Conservation (phyloP, 441 rosid genomes). For the Populus hybrid region DNA sequence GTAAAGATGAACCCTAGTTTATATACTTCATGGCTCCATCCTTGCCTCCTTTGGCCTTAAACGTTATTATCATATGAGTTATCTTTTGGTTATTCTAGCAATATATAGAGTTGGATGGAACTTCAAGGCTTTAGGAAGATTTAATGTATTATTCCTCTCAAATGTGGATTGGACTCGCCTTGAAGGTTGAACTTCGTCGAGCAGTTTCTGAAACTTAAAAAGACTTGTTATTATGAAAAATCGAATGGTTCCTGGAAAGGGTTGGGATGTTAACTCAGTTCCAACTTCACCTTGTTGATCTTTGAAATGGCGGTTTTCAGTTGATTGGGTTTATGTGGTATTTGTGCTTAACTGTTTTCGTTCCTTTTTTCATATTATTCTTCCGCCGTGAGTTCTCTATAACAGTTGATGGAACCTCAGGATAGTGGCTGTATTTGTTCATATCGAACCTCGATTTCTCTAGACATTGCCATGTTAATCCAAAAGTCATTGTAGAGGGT, state of each 20-base stretch:
- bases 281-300: neutral
- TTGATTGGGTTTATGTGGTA: neutral
- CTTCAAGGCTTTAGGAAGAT: slow-evolving; percentile 33
- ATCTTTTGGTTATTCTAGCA: slow-evolving; percentile 23
- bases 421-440: neutral
- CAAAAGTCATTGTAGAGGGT: neutral
- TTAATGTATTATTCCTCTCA: slow-evolving; percentile 20
- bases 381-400: neutral
- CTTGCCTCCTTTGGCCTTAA: slow-evolving; percentile 23
- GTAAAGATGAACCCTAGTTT: slow-evolving; percentile 49
- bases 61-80: slow-evolving; percentile 23
- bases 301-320: neutral
- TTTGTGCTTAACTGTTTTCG: neutral
- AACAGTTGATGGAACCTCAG: too few species aligned
- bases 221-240: neutral
- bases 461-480: neutral
- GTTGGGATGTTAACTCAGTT: neutral
- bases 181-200: slow-evolving; percentile 12
- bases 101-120: slow-evolving; percentile 37
- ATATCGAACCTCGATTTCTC: neutral
- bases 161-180: slow-evolving; percentile 25
- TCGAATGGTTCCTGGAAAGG: neutral
- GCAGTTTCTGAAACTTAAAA: slow-evolving; percentile 20
- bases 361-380: neutral
- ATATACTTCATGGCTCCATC: slow-evolving; percentile 25